Percentiles rank a stretch among this genome's conserved stretches.
Evolutionary conservation across 768 basidiomycete species (phyloP).

Genomic region (Mycena floridula): DNA sequence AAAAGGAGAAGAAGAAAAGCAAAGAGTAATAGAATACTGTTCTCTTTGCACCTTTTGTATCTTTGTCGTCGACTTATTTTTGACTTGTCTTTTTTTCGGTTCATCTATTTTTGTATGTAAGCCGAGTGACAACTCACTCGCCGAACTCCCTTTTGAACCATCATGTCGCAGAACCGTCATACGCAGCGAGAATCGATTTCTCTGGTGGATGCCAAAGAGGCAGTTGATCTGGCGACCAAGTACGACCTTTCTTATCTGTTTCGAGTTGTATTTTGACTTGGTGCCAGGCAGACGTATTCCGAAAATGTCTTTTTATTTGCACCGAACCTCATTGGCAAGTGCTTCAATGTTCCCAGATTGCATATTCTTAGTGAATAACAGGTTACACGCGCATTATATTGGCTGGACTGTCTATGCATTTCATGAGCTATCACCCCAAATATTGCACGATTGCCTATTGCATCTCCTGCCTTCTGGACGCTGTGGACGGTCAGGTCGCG

Average conservation of each 20-base stretch:
- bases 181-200: conserved; percentile 49
- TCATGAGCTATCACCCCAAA: conserved; percentile 93
- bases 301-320: conserved; percentile 98
- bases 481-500: conserved; percentile 91
- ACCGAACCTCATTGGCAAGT: conserved; percentile 90
- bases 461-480: conserved; percentile 89
- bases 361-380: conserved; percentile 22
- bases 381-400: conserved; percentile 90
- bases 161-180: too few relatives aligned
- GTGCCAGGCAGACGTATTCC: conserved; percentile 75
- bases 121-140: too few relatives aligned
- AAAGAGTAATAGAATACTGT: background rate
- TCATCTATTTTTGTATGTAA: background rate
- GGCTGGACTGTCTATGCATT: conserved; percentile 82
- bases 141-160: too few relatives aligned
- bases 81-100: background rate
- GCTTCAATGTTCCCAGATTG: conserved; percentile 5
- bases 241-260: too few relatives aligned
- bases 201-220: conserved; percentile 77
- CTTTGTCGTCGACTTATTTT: too few relatives aligned
- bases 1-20: conserved; percentile 33
- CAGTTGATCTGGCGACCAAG: conserved; percentile 83
- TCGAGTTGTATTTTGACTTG: too few relatives aligned
- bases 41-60: too few relatives aligned
- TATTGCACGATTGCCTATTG: conserved; percentile 87